A percentile compares a stretch with the other conserved stretches of the same genome.
Conservation (phyloP, 768 basidiomycete species). For the Boletus tomentosulus region DNA sequence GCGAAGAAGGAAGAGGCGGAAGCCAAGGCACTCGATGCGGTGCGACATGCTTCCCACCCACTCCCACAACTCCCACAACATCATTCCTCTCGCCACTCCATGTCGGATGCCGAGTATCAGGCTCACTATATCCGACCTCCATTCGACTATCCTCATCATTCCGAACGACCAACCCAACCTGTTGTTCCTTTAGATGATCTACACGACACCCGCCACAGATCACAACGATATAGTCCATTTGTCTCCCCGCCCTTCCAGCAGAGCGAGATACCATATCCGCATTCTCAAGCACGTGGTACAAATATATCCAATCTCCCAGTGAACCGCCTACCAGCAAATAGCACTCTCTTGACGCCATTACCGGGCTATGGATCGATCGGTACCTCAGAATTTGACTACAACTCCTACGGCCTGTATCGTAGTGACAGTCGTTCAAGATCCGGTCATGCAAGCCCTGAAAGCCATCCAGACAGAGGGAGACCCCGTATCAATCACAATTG, state of each 20-base stretch:
- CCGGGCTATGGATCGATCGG: slow-evolving; percentile 50
- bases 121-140: slow-evolving; percentile 16
- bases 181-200: slow-evolving; percentile 15
- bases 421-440: slow-evolving; percentile 38
- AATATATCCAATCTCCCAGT: slow-evolving; percentile 18
- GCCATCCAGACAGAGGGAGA: slow-evolving; percentile 23
- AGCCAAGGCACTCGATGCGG: slow-evolving; percentile 14
- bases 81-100: slow-evolving; percentile 23
- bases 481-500: slow-evolving; percentile 17
- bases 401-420: slow-evolving; percentile 37
- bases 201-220: slow-evolving; percentile 21
- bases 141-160: slow-evolving; percentile 27
- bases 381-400: slow-evolving; percentile 15
- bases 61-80: slow-evolving; percentile 16
- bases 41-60: slow-evolving; percentile 17
- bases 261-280: slow-evolving; percentile 15
- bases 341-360: slow-evolving; percentile 69
- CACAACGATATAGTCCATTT: slow-evolving; percentile 26
- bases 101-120: slow-evolving; percentile 24
- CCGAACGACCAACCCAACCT: slow-evolving; percentile 12
- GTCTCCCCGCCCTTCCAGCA: slow-evolving; percentile 17
- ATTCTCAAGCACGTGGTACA: slow-evolving; percentile 24
- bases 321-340: slow-evolving; percentile 54
- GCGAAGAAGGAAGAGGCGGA: slow-evolving; percentile 75
- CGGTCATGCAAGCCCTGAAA: slow-evolving; percentile 32